Evolutionary conservation across 345 rosid genomes (phyloP).

Genomic region (Turnera subulata): DNA sequence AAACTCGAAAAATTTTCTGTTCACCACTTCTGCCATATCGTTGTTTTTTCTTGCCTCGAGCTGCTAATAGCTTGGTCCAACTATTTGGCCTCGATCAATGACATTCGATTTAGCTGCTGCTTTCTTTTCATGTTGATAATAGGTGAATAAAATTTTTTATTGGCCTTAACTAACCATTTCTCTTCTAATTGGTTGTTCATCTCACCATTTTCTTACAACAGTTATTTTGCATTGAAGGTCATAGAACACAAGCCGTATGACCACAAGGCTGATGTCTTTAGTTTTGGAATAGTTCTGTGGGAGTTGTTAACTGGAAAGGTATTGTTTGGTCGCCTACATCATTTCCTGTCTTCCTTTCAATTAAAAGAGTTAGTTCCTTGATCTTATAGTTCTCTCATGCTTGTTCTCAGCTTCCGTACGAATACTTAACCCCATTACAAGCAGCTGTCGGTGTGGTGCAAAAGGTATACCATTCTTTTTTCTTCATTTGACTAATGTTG

Average conservation of each 20-base stretch:
- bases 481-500: background rate
- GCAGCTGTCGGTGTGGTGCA: constrained; percentile 99
- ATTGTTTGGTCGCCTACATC: constrained; percentile 3
- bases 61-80: too few relatives aligned
- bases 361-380: background rate
- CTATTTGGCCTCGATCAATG: too few relatives aligned
- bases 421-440: constrained; percentile 87
- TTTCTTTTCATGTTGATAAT: constrained; percentile 1
- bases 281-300: constrained; percentile 90
- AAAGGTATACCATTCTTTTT: constrained; percentile 47
- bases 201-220: constrained; percentile 28
- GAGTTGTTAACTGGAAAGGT: constrained; percentile 96
- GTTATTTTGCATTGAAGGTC: constrained; percentile 54
- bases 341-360: background rate
- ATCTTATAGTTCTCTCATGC: constrained; percentile 11
- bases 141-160: background rate
- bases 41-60: too few relatives aligned
- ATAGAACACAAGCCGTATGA: constrained; percentile 96
- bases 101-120: background rate
- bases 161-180: background rate
- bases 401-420: constrained; percentile 79
- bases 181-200: constrained; percentile 9
- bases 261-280: constrained; percentile 94
- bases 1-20: too few relatives aligned
- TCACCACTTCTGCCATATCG: too few relatives aligned